phyloP scores from a whole-genome alignment of 1,139 yeast genomes.

The Pichia sp. region DNA sequence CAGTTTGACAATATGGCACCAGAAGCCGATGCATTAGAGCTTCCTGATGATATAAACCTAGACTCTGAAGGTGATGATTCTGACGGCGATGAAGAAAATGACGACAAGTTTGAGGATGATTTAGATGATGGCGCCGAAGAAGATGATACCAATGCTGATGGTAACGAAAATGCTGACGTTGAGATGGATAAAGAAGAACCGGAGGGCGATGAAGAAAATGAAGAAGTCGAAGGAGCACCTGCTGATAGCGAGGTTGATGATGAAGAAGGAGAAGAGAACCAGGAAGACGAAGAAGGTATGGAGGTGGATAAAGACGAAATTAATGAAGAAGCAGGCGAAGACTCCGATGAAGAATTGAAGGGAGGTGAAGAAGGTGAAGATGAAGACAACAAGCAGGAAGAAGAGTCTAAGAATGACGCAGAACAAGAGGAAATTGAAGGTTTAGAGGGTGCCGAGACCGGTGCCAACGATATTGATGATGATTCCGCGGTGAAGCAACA shows the following conservation, averaged over 20 bases:
- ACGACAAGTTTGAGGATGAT: constrained; percentile 24
- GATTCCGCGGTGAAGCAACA: constrained; percentile 70
- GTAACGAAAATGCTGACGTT: constrained; percentile 26
- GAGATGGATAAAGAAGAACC: constrained; percentile 27
- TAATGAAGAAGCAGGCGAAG: constrained; percentile 22
- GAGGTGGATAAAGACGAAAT: constrained; percentile 24
- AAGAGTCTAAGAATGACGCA: constrained; percentile 38
- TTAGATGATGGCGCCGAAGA: constrained; percentile 26
- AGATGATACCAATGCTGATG: constrained; percentile 17
- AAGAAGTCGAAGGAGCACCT: constrained; percentile 26
- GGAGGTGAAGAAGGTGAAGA: too few relatives aligned
- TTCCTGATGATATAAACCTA: constrained; percentile 81
- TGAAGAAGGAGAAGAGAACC: constrained; percentile 22
- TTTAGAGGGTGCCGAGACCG: constrained; percentile 33
- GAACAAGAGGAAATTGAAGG: constrained; percentile 30
- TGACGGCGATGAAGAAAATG: constrained; percentile 32
- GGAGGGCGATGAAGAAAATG: constrained; percentile 25
- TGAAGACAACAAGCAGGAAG: constrained; percentile 28
- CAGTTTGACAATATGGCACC: constrained; percentile 67
- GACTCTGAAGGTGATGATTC: constrained; percentile 64
- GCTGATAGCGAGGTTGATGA: constrained; percentile 28
- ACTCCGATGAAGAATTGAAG: constrained; percentile 25
- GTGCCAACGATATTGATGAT: constrained; percentile 40
- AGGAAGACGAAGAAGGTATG: constrained; percentile 26
- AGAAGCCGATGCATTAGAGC: constrained; percentile 71